Conservation (phyloP, 192 early-diverging fungal genomes). For the Coemansia sp. region DNA sequence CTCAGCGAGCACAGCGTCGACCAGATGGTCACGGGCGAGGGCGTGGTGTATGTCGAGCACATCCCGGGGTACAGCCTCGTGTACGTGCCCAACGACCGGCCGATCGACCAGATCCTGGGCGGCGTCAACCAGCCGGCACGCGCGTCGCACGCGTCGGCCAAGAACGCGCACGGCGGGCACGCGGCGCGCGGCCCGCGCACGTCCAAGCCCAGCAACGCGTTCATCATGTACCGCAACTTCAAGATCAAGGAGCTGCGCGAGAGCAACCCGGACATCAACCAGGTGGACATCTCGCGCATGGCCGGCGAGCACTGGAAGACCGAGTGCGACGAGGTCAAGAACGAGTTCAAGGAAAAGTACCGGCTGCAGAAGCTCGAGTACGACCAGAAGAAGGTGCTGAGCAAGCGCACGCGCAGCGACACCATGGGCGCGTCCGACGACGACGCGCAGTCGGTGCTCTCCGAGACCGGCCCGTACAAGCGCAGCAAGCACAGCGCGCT, state of each 20-base stretch:
- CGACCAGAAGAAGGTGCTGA: conserved; percentile 34
- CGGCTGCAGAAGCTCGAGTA: conserved; percentile 37
- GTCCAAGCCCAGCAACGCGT: conserved; percentile 47
- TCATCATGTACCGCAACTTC: conserved; percentile 48
- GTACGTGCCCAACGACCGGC: conserved; percentile 19
- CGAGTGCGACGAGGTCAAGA: conserved; percentile 41
- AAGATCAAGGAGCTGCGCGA: conserved; percentile 43
- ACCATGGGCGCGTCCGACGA: conserved; percentile 1
- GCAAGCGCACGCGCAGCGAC: conserved; percentile 31
- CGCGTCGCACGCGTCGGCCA: neutral
- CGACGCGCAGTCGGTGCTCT: neutral
- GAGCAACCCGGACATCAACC: conserved; percentile 35
- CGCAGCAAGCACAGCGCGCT: conserved; percentile 7
- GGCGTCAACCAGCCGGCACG: conserved; percentile 23
- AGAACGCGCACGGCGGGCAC: neutral
- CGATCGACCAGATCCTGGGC: conserved; percentile 21
- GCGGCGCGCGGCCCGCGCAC: conserved; percentile 1
- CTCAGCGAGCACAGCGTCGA: conserved; percentile 25
- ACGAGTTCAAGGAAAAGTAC: conserved; percentile 35
- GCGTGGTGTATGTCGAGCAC: conserved; percentile 38
- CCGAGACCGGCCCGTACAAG: conserved; percentile 7
- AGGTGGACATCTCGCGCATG: conserved; percentile 48
- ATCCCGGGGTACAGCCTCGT: conserved; percentile 36
- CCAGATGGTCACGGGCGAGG: conserved; percentile 33
- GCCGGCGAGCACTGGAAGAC: conserved; percentile 50